phyloP scores from a whole-genome alignment of 306 rosid genomes.

The Quercus glauca region DNA sequence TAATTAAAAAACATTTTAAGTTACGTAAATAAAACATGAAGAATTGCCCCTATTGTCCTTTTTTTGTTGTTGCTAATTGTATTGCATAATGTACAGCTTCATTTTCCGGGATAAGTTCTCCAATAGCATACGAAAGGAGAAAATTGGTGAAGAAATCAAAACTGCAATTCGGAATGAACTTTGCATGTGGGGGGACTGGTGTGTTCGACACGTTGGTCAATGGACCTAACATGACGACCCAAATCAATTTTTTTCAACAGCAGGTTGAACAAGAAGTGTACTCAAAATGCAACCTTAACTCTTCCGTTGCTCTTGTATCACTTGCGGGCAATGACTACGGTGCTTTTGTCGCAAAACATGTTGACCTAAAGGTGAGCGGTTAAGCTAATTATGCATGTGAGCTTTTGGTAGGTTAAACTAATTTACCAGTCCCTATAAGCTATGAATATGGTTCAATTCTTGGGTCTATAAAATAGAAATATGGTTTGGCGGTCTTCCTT shows the following conservation, averaged over 20 bases:
- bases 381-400: no score
- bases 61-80: no score
- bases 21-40: no score
- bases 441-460: no score
- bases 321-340: constrained; percentile 32
- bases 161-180: constrained; percentile 20
- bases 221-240: not conserved
- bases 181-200: not conserved
- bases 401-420: no score
- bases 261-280: constrained; percentile 37
- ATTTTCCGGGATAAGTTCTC: constrained; percentile 22
- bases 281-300: constrained; percentile 29
- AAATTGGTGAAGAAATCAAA: not conserved
- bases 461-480: no score
- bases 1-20: no score
- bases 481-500: no score
- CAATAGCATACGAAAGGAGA: constrained; percentile 19
- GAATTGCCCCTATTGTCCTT: no score
- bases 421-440: no score
- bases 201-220: not conserved
- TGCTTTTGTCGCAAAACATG: no score
- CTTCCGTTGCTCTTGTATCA: constrained; percentile 25
- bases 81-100: constrained; percentile 10
- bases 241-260: constrained; percentile 24
- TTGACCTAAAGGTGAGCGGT: no score